Evolutionary conservation across 2,329 filamentous ascomycete species (phyloP), one percentile per base, ranked within the genome.

Genomic region (Stemphylium vesicarium): DNA sequence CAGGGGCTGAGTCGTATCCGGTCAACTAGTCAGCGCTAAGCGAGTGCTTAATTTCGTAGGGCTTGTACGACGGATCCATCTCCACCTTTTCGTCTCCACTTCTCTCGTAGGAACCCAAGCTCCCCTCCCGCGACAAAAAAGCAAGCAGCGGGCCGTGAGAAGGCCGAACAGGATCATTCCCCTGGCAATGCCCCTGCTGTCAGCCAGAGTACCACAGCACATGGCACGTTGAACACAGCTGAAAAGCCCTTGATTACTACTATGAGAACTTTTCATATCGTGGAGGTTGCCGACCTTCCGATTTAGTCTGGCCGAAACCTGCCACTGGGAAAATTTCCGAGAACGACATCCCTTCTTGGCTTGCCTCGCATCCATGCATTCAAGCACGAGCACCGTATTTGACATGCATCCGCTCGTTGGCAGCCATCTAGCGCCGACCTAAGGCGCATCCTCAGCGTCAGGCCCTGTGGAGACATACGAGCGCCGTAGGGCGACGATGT

Each of bases 41-140:
- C 62, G 43, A 49, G 41, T 56, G 60, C 62, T 66, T 65, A 41
- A 56, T 55, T 56, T 58, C 47, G 50, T 62, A 53, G 44, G 49
- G 46, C 46, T 33, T n/a, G 44, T 47, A 46, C 44, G 31, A 22
- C 41, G 35, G 29, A 38, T 53, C 49, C 33, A 49, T 16, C 13
- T 49, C 42, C 37, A 26, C 20, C 16, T 18, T 18, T 36, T 33
- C 11, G 44, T 31, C 42, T 45, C 41, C 47, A 44, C 37, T 31
- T 38, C 12, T 35, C 22, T 45, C 32, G 18, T n/a, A 36, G 13
- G 26, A 44, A 12, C 40, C n/a, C 29, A 22, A 31, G 26, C 35
- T 35, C n/a, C 22, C 20, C 35, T 35, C 7, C 16, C 15, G 32
- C 31, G 20, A 20, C 12, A 15, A 6, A 26, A 46, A 55, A 26